Evolutionary conservation across 129 eudicot species (phyloP).

Genomic region (Flaveria sonorensis): DNA sequence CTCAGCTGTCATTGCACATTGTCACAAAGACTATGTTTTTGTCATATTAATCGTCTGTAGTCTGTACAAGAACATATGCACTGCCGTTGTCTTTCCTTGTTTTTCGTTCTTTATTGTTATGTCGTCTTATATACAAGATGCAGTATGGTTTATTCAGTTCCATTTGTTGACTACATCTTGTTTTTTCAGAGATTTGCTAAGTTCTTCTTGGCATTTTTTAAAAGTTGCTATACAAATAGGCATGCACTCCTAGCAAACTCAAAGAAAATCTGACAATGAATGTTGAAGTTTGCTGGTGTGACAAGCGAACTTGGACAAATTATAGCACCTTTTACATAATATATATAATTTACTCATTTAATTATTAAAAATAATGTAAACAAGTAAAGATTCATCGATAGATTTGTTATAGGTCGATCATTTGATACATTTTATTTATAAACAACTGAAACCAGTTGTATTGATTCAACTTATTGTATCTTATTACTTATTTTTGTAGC

Average conservation of each 20-base stretch:
- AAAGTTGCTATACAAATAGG: no score
- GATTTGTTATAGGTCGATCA: not conserved
- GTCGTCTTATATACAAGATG: not conserved
- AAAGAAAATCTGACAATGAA: no score
- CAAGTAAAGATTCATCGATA: not conserved
- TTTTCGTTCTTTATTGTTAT: not conserved
- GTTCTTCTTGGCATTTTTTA: no score
- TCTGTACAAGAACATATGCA: not conserved
- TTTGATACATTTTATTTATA: conserved; percentile 10
- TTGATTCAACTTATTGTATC: not conserved
- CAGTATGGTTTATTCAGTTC: not conserved
- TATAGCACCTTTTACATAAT: no score
- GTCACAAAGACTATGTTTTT: not conserved
- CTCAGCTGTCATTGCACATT: not conserved
- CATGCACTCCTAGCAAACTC: no score
- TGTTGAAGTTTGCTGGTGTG: no score
- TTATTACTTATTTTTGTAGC: not conserved
- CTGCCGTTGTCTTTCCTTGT: not conserved
- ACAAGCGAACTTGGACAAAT: no score
- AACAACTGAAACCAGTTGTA: not conserved
- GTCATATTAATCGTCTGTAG: not conserved
- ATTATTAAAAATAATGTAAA: no score
- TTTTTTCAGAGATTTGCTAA: no score
- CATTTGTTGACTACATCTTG: not conserved
- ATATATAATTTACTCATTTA: no score